Evolutionary conservation across 352 stramenopile species (phyloP).

Genomic region (Hyaloperonospora brassicae): DNA sequence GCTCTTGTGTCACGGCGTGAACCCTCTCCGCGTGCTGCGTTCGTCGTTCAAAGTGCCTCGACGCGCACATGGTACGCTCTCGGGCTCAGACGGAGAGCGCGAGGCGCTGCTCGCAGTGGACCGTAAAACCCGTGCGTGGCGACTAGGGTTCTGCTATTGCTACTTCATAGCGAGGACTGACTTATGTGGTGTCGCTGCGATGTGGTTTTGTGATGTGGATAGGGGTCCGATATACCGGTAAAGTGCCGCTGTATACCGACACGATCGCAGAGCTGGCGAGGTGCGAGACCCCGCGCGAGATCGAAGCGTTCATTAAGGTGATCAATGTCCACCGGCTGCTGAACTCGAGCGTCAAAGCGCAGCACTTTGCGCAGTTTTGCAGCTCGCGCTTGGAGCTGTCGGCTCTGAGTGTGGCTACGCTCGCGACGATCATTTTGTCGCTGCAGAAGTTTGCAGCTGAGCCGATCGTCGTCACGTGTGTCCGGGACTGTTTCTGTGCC

Average conservation of each 20-base stretch:
- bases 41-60: slow-evolving; percentile 47
- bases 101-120: slow-evolving; percentile 37
- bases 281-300: slow-evolving; percentile 33
- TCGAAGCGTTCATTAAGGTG: slow-evolving; percentile 53
- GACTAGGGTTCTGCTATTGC: not conserved
- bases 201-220: not conserved
- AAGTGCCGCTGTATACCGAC: slow-evolving; percentile 63
- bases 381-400: slow-evolving; percentile 31
- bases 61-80: slow-evolving; percentile 20
- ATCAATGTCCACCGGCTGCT: slow-evolving; percentile 47
- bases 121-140: slow-evolving; percentile 32
- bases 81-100: slow-evolving; percentile 37
- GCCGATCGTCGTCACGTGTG: slow-evolving; percentile 40
- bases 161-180: not conserved
- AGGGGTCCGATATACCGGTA: slow-evolving; percentile 51
- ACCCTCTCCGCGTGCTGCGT: slow-evolving; percentile 53
- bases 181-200: not conserved
- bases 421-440: slow-evolving; percentile 45
- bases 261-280: slow-evolving; percentile 41
- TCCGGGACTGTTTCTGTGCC: slow-evolving; percentile 52
- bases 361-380: slow-evolving; percentile 65
- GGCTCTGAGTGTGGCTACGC: slow-evolving; percentile 27
- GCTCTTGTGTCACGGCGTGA: slow-evolving; percentile 48
- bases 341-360: slow-evolving; percentile 64
- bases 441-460: slow-evolving; percentile 49